These are phyloP conservation scores for Hemisphaericaspora xylofermentans DNA, from an alignment of 1,139 yeast species.

Conservation along the genomic window DNA sequence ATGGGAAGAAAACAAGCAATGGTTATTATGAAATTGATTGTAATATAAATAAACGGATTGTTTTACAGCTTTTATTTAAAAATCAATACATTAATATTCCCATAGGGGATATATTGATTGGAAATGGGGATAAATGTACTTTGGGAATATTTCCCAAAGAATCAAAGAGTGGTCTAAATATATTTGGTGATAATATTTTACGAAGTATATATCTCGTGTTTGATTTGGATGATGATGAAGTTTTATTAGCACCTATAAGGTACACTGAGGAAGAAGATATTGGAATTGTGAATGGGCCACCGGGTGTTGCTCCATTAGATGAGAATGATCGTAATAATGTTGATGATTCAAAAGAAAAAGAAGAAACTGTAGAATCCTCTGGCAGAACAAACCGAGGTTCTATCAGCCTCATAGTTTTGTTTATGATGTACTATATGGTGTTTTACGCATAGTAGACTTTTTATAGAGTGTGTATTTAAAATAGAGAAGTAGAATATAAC, in stretches of 20 bases:
- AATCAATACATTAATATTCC: slow-evolving; percentile 30
- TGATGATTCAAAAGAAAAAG: not conserved
- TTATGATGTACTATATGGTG: too few relatives aligned
- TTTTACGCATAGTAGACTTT: too few relatives aligned
- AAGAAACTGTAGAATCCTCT: too few relatives aligned
- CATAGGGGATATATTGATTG: slow-evolving; percentile 18
- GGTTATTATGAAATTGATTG: slow-evolving; percentile 21
- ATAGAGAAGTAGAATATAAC: too few relatives aligned
- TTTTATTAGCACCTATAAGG: slow-evolving; percentile 38
- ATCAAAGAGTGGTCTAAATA: slow-evolving; percentile 13
- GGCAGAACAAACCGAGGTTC: too few relatives aligned
- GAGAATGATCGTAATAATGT: too few relatives aligned
- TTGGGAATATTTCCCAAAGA: slow-evolving; percentile 9
- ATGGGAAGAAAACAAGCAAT: slow-evolving; percentile 14
- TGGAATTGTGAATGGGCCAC: slow-evolving; percentile 3
- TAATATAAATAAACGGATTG: slow-evolving; percentile 8
- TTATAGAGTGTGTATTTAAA: too few relatives aligned
- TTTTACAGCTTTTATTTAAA: slow-evolving; percentile 29
- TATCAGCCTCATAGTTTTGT: too few relatives aligned
- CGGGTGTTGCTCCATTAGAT: not conserved
- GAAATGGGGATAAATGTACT: not conserved
- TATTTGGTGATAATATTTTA: slow-evolving; percentile 39
- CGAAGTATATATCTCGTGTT: slow-evolving; percentile 38
- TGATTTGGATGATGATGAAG: slow-evolving; percentile 37
- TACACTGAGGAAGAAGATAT: slow-evolving; percentile 22